Percentiles rank a stretch among this genome's conserved stretches.
Conservation (phyloP, 306 rosid genomes). For the Quercus glauca region DNA sequence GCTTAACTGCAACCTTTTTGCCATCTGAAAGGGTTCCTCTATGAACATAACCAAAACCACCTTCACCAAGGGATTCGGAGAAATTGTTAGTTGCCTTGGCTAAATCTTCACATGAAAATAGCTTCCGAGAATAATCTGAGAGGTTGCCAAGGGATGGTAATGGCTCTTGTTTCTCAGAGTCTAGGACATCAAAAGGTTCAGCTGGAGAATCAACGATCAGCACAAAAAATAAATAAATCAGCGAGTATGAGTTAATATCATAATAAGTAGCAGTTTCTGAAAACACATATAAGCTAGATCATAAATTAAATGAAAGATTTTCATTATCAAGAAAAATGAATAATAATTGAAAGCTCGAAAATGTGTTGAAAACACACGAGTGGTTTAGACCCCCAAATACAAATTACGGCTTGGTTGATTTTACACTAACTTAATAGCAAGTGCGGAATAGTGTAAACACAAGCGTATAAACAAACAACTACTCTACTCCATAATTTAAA, state of each 20-base stretch:
- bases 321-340: background rate
- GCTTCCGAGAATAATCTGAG: constrained; percentile 9
- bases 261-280: background rate
- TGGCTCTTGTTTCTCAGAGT: constrained; percentile 30
- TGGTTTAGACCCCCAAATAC: no score
- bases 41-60: constrained; percentile 65
- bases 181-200: constrained; percentile 35
- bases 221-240: background rate
- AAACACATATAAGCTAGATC: background rate
- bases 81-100: constrained; percentile 48
- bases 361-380: no score
- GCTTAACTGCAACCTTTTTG: constrained; percentile 60
- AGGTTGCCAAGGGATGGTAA: constrained; percentile 12
- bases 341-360: no score
- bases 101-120: constrained; percentile 49
- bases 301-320: background rate
- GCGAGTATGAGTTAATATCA: background rate
- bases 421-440: no score
- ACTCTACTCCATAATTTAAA: no score
- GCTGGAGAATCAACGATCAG: constrained; percentile 25
- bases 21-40: constrained; percentile 58
- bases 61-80: constrained; percentile 53
- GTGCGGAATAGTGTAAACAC: no score
- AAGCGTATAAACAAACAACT: no score
- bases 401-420: no score